phyloP scores from a whole-genome alignment of 129 eudicot species.

The Centella asiatica region DNA sequence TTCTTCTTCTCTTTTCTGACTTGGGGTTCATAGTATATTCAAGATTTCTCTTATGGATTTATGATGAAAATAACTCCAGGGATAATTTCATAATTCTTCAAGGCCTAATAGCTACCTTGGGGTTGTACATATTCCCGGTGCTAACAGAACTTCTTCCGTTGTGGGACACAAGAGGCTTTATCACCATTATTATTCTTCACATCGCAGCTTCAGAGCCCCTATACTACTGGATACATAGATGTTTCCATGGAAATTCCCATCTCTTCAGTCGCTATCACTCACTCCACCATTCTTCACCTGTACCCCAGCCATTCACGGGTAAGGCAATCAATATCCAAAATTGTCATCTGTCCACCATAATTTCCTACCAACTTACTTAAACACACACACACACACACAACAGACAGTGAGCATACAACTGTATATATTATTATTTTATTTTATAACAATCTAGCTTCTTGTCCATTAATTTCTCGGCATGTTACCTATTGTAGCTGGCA shows the following conservation, averaged over 20 bases:
- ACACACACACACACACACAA: neutral
- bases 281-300: slow-evolving; percentile 69
- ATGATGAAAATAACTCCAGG: slow-evolving; percentile 31
- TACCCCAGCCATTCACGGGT: slow-evolving; percentile 88
- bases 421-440: too few species aligned
- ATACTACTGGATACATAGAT: slow-evolving; percentile 59
- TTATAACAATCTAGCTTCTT: too few species aligned
- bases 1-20: too few species aligned
- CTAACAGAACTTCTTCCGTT: slow-evolving; percentile 29
- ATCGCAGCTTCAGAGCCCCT: slow-evolving; percentile 74
- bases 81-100: slow-evolving; percentile 77
- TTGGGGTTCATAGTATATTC: too few species aligned
- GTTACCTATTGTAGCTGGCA: slow-evolving; percentile 55
- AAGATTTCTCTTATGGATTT: too few species aligned
- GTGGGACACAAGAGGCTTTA: slow-evolving; percentile 59
- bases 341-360: slow-evolving; percentile 13
- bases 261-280: slow-evolving; percentile 60
- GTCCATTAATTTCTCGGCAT: neutral
- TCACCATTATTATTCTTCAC: slow-evolving; percentile 41
- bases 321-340: slow-evolving; percentile 9
- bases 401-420: neutral
- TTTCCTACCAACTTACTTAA: neutral
- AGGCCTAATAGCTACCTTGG: slow-evolving; percentile 46
- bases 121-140: slow-evolving; percentile 29
- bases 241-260: slow-evolving; percentile 37